phyloP scores from a whole-genome alignment of 441 rosid species.

The Monsonia emarginata region DNA sequence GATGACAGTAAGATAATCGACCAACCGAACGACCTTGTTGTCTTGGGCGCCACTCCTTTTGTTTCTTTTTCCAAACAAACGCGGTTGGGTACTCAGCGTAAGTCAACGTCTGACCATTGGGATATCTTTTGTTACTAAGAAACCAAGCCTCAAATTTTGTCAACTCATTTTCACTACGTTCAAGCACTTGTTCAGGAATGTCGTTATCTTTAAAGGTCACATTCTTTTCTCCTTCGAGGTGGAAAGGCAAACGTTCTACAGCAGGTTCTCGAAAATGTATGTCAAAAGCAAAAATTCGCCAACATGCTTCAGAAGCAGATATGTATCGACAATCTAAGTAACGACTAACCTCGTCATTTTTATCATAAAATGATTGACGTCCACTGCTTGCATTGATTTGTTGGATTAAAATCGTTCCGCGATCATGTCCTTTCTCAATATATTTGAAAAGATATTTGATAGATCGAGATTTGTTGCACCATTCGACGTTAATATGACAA shows the following conservation, averaged over 20 bases:
- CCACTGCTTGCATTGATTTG: no score
- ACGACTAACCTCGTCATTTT: background rate
- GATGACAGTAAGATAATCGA: background rate
- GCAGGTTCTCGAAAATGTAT: background rate
- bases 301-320: constrained; percentile 9
- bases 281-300: constrained; percentile 15
- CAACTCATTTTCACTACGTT: background rate
- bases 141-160: background rate
- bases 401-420: background rate
- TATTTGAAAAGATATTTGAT: constrained; percentile 21
- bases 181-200: background rate
- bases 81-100: background rate
- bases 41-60: background rate
- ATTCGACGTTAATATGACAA: constrained; percentile 11
- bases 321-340: constrained; percentile 9
- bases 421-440: constrained; percentile 12
- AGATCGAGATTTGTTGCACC: background rate
- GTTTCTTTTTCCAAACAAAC: background rate
- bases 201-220: background rate
- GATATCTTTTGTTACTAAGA: background rate
- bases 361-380: no score
- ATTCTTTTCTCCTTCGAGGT: background rate
- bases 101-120: no score
- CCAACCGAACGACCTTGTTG: background rate
- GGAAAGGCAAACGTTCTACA: background rate